Base-by-base conservation (phyloP, 495 filamentous ascomycete genomes). In the Hypoxylon crocopeplum region DNA sequence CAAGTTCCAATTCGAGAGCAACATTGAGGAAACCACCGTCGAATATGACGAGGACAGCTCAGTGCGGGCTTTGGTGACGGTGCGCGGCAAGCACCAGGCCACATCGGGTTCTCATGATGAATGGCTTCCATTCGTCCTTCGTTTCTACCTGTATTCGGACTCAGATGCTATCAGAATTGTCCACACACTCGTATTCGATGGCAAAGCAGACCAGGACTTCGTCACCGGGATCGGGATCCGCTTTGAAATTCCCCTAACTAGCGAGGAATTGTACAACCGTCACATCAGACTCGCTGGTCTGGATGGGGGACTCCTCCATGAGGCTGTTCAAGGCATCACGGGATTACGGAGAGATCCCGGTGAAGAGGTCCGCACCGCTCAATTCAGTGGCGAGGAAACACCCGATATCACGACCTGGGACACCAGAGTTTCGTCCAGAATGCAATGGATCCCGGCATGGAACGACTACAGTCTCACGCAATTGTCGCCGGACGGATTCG, bases 401-500 rank as follows among this genome's bases (percentile, higher is more conserved):
- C 68, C 73, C 7, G 56, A 69, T 34, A 42, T 67, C 1, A 10
- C 48, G n/a, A 73, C 66, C 2, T 79, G 77, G 75, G 72, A 72
- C 36, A 53, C 56, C 0, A 57, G 59, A 8, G 75, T 79, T 20
- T 63, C 64, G 7, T 67, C 67, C 4, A 69, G 70, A 16, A 20
- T 79, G 13, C 64, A 75, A 25, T 78, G 72, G 70, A 72, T 83
- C 59, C 80, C 78, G 0, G 38, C 68, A 2, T 83, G 80, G 80
- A 72, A 74, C 15, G 75, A 78, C 19, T 83, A 77, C 52, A 72
- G 68, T 2, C 65, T 83, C 5, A 52, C 64, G 15, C 80, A 83
- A 51, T 58, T 81, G 7, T 79, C 77, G 0, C 65, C 78, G 0
- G 79, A 82, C 36, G 80, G 80, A 12, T 83, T 79, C 60, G 81